Evolutionary conservation across 2,329 filamentous ascomycete species (phyloP), one percentile per base, ranked within the genome.

Genomic region (Ophiostoma montium): DNA sequence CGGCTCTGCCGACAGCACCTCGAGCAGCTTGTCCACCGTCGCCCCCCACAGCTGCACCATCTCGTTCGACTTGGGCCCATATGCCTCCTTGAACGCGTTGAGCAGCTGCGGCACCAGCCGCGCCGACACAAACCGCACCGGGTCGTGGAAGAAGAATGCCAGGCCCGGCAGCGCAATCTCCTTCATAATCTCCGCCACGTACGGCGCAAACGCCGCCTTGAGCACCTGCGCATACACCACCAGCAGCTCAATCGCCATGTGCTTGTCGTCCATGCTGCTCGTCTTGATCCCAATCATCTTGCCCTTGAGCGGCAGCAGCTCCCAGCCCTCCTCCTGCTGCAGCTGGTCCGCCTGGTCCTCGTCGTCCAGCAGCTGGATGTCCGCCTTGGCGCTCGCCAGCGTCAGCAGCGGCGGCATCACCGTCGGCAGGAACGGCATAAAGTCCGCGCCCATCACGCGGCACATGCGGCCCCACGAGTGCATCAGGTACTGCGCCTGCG

Each of bases 401-500:
- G 94, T 83, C 51, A 95, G 75, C 50, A 98, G 74, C 18, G 92
- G 92, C 7, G 90, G 90, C 80, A 98, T 96, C 54, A 98, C 92
- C 46, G 80, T 89, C 35, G 83, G 80, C 48, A 98, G 74, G 71
- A 94, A 98, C 15, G 89, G 89, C 12, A 96, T 73, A 65, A 98
- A 98, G 58, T 95, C 89, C 44, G 77, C 70, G 18, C 85, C 88
- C 54, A 98, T 76, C 30, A 98, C 90, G 56, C 92, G 83, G 67
- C 90, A 96, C 92, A 98, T 98, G 45, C 92, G 82, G 47, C 92
- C 92, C 92, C 92, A 98, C 70, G 92, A 98, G 72, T 98, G 92
- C 67, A 98, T 86, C 33, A 98, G 75, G 64, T 98, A 98, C 60
- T 94, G 90, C 15, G 88, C 85, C 65, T 98, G 92, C 35, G 92